Evolutionary conservation across 164 flowering plant species (phyloP), one percentile per base, ranked within the genome.

Genomic region (Chloranthus sessilifolius): DNA sequence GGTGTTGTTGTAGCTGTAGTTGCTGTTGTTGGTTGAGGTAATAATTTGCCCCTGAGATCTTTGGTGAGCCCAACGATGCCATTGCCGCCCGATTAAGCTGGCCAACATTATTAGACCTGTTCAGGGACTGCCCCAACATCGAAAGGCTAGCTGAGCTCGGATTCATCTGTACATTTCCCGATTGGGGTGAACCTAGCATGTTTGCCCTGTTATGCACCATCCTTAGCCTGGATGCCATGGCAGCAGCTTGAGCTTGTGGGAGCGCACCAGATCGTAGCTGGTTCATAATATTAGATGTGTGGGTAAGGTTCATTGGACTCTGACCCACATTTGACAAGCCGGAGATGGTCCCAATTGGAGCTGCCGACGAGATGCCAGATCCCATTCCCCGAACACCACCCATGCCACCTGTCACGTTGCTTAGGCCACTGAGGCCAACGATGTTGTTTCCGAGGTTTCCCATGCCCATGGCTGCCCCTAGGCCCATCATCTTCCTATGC

Each of bases 31-130:
- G 97, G 53, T 61, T 82, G 76, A 75, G 62, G 55, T 74, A 81
- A 9, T 57, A 53, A 67, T 73, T 80, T 69, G 78, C 62, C 30
- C 90, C 94, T 12, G 85, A 35, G 63, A 77, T 31, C 69, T 78
- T 85, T 1, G 95, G 95, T 5, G 95, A 91, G 20, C 82, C 95
- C 99, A 92, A 88, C 4, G 75, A 51, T 6, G 75, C 83, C 71
- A 80, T 63, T 14, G 69, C 64, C 16, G 82, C 46, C 17, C 80
- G 77, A 56, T 83, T 95, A 77, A 84, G 69, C 12, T 68, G 66
- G 55, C 34, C 74, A 41, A 80, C 63, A 58, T 63, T 74, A 23
- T 21, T 30, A n/a, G 70, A 67, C 34, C 82, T 74, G 67, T 71
- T 76, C 21, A 88, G 57, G 10, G 70, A 62, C 66, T 83, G 85